Evolutionary conservation across 2,329 filamentous ascomycete species (phyloP).

Genomic region (Hymenoscyphus fructigenus): DNA sequence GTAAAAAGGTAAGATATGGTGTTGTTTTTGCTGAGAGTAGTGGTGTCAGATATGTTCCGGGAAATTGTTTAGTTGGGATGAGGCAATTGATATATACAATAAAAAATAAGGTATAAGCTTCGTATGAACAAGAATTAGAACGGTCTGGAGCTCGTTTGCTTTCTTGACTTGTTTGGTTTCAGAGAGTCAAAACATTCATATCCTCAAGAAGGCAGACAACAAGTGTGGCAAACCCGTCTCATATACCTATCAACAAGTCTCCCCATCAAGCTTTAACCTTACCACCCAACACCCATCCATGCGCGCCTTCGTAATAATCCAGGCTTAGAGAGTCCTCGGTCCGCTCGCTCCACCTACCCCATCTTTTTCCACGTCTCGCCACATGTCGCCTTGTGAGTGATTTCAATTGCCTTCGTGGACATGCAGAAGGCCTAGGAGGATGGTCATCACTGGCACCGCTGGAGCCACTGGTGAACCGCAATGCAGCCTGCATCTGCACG

Average conservation of each 20-base stretch:
- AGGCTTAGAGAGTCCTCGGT: not conserved
- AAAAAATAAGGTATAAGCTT: no score
- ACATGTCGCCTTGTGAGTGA: constrained; percentile 27
- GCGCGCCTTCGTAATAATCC: not conserved
- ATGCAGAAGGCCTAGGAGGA: no score
- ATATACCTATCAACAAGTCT: not conserved
- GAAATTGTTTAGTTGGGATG: no score
- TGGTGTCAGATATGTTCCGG: no score
- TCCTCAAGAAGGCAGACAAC: not conserved
- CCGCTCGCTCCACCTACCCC: constrained; percentile 5
- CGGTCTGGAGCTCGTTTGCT: no score
- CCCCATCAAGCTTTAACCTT: no score
- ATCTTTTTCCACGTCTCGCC: constrained; percentile 19
- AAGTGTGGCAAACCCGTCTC: constrained; percentile 1
- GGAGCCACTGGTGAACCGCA: constrained; percentile 14
- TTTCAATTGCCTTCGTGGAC: constrained; percentile 3
- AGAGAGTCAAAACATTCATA: no score
- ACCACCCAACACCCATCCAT: not conserved
- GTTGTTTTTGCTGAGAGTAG: no score
- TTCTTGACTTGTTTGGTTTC: no score
- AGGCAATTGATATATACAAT: no score
- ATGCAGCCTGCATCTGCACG: constrained; percentile 8
- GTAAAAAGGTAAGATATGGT: no score
- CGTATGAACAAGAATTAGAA: no score
- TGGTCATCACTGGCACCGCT: not conserved